These are phyloP conservation scores for Strigomonas galati DNA, from an alignment of 208 protist species.

Conservation along the genomic window DNA sequence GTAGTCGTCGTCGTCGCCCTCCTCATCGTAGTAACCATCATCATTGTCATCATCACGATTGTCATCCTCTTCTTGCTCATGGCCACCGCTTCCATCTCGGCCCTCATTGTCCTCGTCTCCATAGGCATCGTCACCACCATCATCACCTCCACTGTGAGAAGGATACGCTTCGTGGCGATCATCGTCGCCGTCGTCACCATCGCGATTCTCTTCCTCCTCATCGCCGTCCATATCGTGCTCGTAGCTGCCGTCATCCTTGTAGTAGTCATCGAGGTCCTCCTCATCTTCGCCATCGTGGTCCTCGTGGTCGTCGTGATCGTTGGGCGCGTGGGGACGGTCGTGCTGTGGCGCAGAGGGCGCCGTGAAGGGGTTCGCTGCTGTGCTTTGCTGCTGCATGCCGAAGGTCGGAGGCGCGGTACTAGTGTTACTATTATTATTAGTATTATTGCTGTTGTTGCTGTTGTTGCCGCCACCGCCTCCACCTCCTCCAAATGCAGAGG, in stretches of 20 bases:
- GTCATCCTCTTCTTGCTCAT: background rate
- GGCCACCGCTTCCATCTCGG: background rate
- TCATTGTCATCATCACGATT: background rate
- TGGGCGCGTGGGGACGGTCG: background rate
- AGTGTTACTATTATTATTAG: background rate
- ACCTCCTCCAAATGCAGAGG: background rate
- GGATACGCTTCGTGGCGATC: background rate
- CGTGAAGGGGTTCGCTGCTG: background rate
- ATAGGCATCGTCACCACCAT: background rate
- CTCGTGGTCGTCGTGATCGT: background rate
- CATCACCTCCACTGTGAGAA: background rate
- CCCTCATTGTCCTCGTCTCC: background rate
- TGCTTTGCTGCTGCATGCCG: background rate
- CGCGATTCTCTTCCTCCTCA: constrained; percentile 1
- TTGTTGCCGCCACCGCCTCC: background rate
- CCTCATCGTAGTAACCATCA: background rate
- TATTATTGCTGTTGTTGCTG: background rate
- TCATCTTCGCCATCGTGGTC: background rate
- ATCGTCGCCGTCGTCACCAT: background rate
- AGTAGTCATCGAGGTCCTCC: background rate
- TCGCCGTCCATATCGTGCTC: background rate
- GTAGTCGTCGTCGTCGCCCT: background rate
- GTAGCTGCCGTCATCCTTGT: background rate
- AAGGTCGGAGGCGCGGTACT: background rate
- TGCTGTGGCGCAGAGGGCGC: background rate